Conservation (phyloP, 495 filamentous ascomycete species). For the Cairneyella variabilis region DNA sequence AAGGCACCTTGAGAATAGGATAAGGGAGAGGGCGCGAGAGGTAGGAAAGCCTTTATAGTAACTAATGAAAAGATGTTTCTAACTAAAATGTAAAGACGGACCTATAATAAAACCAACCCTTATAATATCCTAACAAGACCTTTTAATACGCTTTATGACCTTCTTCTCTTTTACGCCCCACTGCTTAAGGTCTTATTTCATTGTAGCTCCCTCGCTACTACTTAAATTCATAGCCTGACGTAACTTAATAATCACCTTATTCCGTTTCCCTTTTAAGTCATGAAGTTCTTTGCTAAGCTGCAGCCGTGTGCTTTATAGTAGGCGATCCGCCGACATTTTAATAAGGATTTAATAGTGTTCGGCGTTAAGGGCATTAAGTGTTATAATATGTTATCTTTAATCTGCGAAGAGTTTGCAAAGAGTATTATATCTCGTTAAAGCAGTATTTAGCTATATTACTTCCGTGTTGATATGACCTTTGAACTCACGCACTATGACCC, state of each 20-base stretch:
- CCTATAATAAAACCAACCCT: too few species aligned
- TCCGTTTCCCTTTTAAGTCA: background rate
- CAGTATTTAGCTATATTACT: too few species aligned
- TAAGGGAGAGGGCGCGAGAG: too few species aligned
- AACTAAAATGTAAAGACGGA: too few species aligned
- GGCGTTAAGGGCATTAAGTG: background rate
- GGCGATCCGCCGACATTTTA: background rate
- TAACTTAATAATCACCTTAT: background rate
- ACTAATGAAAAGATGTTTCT: too few species aligned
- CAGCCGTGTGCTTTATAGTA: too few species aligned
- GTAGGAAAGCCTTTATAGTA: too few species aligned
- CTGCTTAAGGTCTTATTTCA: constrained; percentile 2
- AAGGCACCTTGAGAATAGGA: too few species aligned
- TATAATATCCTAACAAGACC: background rate
- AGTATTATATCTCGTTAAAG: too few species aligned
- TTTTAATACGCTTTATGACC: background rate
- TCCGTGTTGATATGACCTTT: too few species aligned
- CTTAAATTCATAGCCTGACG: background rate
- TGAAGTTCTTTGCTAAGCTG: background rate
- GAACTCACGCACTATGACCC: too few species aligned
- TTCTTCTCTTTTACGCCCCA: constrained; percentile 4
- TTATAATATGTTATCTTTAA: background rate
- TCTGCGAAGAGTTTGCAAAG: background rate
- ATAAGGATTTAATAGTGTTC: background rate
- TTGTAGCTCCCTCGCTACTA: background rate